A percentile compares a stretch with the other conserved stretches of the same genome.
Conservation (phyloP, 805 yeast genomes). For the Lachancea sp. region DNA sequence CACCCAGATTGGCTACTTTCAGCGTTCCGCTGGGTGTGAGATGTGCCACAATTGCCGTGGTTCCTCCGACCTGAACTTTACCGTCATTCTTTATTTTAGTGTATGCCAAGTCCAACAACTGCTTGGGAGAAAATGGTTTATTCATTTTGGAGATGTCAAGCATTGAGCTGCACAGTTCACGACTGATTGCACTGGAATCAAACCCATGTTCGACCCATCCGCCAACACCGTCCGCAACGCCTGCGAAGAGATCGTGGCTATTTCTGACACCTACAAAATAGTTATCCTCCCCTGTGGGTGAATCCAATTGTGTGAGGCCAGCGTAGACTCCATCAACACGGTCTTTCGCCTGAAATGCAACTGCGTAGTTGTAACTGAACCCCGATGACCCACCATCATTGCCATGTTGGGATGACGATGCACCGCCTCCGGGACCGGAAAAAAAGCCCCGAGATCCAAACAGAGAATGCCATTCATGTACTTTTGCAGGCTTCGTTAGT, state of each 20-base stretch:
- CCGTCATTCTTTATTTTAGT: constrained; percentile 45
- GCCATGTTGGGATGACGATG: neutral
- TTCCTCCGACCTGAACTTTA: constrained; percentile 80
- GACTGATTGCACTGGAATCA: constrained; percentile 80
- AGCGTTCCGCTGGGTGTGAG: constrained; percentile 48
- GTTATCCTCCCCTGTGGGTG: constrained; percentile 77
- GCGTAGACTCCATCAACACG: constrained; percentile 45
- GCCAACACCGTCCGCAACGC: constrained; percentile 95
- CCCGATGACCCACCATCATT: constrained; percentile 7
- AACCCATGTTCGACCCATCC: constrained; percentile 94
- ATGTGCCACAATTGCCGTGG: constrained; percentile 84
- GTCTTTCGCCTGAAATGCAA: constrained; percentile 70
- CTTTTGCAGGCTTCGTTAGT: constrained; percentile 5
- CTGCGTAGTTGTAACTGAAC: constrained; percentile 49
- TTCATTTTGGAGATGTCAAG: constrained; percentile 25
- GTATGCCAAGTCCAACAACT: constrained; percentile 53
- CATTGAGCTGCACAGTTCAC: constrained; percentile 64
- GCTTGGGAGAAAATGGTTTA: constrained; percentile 34
- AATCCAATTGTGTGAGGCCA: constrained; percentile 33
- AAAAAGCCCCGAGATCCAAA: constrained; percentile 6
- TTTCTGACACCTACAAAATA: constrained; percentile 41
- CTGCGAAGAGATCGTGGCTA: constrained; percentile 43
- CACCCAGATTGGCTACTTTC: constrained; percentile 78
- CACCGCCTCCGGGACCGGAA: constrained; percentile 1
- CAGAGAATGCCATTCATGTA: constrained; percentile 1